Conservation (phyloP, 2,329 filamentous ascomycete genomes). For the Paraconiothyrium sp. region DNA sequence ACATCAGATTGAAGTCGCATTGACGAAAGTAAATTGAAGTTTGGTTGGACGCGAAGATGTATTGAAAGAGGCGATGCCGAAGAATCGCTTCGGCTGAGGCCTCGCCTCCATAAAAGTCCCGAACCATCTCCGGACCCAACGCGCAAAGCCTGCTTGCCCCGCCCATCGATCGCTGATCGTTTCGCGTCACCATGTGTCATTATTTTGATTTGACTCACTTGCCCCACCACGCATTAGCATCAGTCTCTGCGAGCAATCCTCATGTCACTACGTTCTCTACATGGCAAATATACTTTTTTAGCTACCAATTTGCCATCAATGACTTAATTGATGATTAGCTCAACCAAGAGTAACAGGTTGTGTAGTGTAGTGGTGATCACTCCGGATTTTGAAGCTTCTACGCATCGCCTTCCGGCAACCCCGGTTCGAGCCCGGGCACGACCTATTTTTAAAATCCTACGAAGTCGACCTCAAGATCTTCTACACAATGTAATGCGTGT, state of each 20-base stretch:
- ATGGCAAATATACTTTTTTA: not conserved
- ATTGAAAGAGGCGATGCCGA: no score
- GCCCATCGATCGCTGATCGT: not conserved
- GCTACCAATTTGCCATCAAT: not conserved
- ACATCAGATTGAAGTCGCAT: not conserved
- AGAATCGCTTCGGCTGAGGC: no score
- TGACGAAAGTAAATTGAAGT: no score
- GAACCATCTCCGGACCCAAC: not conserved
- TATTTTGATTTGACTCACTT: not conserved
- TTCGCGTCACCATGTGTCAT: not conserved
- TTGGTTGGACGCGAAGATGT: no score
- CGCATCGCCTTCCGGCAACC: constrained; percentile 12
- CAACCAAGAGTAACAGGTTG: constrained; percentile 3
- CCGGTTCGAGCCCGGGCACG: constrained; percentile 17
- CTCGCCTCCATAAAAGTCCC: not conserved
- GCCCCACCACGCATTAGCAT: not conserved
- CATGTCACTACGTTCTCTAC: no score
- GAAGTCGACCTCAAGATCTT: no score
- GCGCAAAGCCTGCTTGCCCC: not conserved
- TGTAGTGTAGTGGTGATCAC: constrained; percentile 18
- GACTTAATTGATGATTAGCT: not conserved
- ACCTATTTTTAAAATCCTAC: not conserved
- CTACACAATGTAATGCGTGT: no score
- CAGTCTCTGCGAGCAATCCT: no score
- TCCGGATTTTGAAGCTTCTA: constrained; percentile 13